Evolutionary conservation across 2,329 filamentous ascomycete species (phyloP).

Genomic region (Calonectria crousiana): DNA sequence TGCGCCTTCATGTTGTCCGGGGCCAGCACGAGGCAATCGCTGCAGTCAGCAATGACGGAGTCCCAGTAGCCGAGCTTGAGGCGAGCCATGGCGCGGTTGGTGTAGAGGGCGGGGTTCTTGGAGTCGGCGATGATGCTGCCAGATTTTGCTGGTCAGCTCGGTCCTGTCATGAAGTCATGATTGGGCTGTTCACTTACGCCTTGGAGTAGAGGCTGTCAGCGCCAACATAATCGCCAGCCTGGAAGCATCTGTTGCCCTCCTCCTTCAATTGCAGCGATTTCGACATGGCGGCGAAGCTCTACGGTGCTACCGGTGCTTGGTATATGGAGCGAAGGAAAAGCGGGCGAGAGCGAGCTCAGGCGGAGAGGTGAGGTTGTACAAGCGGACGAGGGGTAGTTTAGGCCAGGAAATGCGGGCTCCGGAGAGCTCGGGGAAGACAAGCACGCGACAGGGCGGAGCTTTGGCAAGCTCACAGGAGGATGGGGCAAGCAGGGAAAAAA

Average conservation of each 20-base stretch:
- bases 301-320: neutral
- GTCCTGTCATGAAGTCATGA: slow-evolving; percentile 1
- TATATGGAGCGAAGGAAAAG: neutral
- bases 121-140: slow-evolving; percentile 81
- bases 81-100: slow-evolving; percentile 88
- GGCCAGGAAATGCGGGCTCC: neutral
- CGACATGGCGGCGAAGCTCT: slow-evolving; percentile 44
- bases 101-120: slow-evolving; percentile 83
- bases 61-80: slow-evolving; percentile 81
- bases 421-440: slow-evolving; percentile 9
- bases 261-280: slow-evolving; percentile 61
- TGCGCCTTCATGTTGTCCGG: slow-evolving; percentile 80
- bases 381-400: neutral
- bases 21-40: slow-evolving; percentile 77
- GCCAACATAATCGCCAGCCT: slow-evolving; percentile 70
- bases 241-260: slow-evolving; percentile 75
- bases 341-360: neutral
- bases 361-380: neutral
- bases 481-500: neutral
- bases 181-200: slow-evolving; percentile 62
- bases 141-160: neutral
- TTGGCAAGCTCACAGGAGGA: neutral
- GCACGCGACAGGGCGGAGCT: neutral
- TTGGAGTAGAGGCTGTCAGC: slow-evolving; percentile 80
- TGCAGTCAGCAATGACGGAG: slow-evolving; percentile 81